Evolutionary conservation across 768 basidiomycete genomes (phyloP), one percentile per base, ranked within the genome.

Genomic region (Lactarius sanguifluus): DNA sequence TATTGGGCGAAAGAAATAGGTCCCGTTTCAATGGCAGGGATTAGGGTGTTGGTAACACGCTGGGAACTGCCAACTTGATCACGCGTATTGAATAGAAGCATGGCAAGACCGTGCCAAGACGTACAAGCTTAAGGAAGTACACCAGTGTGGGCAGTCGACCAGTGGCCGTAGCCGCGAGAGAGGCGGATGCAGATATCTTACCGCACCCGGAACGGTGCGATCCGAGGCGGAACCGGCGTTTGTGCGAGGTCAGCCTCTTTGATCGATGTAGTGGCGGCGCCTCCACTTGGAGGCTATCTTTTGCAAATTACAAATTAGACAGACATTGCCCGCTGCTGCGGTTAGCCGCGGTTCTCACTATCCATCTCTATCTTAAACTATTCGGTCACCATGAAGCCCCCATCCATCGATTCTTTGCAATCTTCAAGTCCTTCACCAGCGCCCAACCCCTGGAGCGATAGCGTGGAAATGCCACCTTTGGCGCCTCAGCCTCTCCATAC

Each of bases 371-470:
- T 25, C 23, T 23, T 25, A 47, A 10, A 23, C 20, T 23, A 6
- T 52, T 52, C 25, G 36, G 1, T 25, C 60, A 40, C 8, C 30
- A 62, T 62, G 57, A 54, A 34, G 7, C 12, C 58, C 40, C 58
- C 50, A 56, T 52, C 57, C 18, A 23, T 47, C 58, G 62, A 64
- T 23, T 47, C 62, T 1, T 36, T 64, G n/a, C 62, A 59, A n/a
- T 25, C n/a, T 7, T 50, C 54, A 36, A 36, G 30, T 9, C 10
- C 62, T 5, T 16, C 40, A 23, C 32, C 52, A 41, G 62, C 47
- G 6, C 18, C 62, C 32, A 64, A 67, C n/a, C 66, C 66, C 23
- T 67, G 66, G 66, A 67, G 52, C n/a, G 66, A 67, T 23, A 56
- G 58, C 52, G 58, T 20, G 25, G 32, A 40, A 12, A 67, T 57